Percentiles rank a stretch among this genome's conserved stretches.
Conservation (phyloP, 179 eudicot genomes). For the Dionaea muscipula region DNA sequence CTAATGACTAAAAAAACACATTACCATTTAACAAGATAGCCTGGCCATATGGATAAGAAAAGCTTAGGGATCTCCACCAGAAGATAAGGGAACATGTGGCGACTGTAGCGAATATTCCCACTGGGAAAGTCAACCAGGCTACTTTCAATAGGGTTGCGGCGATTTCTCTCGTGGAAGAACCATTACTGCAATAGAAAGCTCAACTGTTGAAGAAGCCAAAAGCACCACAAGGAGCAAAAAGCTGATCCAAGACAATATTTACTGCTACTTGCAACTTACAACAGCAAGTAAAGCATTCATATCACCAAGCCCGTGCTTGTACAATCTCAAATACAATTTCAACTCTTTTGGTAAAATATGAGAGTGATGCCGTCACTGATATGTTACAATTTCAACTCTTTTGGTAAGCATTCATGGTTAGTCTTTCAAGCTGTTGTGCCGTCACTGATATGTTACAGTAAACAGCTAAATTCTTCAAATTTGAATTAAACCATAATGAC, state of each 20-base stretch:
- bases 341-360: no score
- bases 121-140: slow-evolving; percentile 82
- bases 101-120: slow-evolving; percentile 56
- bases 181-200: slow-evolving; percentile 42
- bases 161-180: slow-evolving; percentile 35
- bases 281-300: neutral
- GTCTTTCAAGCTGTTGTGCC: no score
- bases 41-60: slow-evolving; percentile 56
- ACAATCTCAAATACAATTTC: no score
- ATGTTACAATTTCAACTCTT: no score
- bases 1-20: neutral
- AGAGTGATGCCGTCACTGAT: no score
- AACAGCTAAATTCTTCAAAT: no score
- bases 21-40: slow-evolving; percentile 90
- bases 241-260: neutral
- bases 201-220: neutral
- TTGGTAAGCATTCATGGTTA: no score
- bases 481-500: no score
- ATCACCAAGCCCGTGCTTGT: neutral
- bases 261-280: neutral
- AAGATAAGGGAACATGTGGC: slow-evolving; percentile 55
- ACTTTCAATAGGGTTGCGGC: slow-evolving; percentile 60
- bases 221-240: neutral
- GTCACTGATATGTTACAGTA: no score
- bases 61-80: slow-evolving; percentile 81